Evolutionary conservation across 805 yeast genomes (phyloP).

Genomic region (Wickerhamomyces mucosus): DNA sequence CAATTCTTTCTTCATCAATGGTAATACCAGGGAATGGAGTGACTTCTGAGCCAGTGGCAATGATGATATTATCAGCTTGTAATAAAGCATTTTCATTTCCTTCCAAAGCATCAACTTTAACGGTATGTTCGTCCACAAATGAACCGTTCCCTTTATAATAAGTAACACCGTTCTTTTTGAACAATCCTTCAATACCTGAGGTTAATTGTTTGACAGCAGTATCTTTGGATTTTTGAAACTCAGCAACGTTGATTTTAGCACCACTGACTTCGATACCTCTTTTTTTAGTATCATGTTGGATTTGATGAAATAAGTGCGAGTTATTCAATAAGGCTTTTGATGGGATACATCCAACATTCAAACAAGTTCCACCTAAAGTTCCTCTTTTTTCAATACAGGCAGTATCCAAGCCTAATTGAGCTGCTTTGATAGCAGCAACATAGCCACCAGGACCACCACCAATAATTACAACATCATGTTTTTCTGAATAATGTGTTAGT

Average conservation of each 20-base stretch:
- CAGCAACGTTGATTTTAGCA: constrained; percentile 63
- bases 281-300: constrained; percentile 69
- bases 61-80: constrained; percentile 78
- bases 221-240: constrained; percentile 88
- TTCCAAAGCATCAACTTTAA: constrained; percentile 79
- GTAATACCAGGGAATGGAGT: constrained; percentile 98
- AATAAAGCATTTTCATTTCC: constrained; percentile 68
- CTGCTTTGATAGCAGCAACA: constrained; percentile 97
- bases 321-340: constrained; percentile 93
- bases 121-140: constrained; percentile 68
- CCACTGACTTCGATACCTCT: constrained; percentile 89
- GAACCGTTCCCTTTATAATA: constrained; percentile 93
- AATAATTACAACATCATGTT: constrained; percentile 86
- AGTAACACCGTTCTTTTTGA: constrained; percentile 91
- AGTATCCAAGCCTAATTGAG: constrained; percentile 88
- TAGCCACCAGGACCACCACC: constrained; percentile 99
- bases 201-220: constrained; percentile 84
- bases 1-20: constrained; percentile 95
- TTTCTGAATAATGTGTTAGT: no score
- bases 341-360: constrained; percentile 98
- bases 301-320: constrained; percentile 85
- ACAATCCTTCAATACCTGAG: constrained; percentile 86
- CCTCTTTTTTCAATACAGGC: constrained; percentile 99
- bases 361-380: constrained; percentile 93
- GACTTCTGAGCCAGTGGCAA: constrained; percentile 98